Conservation (phyloP, 768 basidiomycete species). For the Epithele typhae region DNA sequence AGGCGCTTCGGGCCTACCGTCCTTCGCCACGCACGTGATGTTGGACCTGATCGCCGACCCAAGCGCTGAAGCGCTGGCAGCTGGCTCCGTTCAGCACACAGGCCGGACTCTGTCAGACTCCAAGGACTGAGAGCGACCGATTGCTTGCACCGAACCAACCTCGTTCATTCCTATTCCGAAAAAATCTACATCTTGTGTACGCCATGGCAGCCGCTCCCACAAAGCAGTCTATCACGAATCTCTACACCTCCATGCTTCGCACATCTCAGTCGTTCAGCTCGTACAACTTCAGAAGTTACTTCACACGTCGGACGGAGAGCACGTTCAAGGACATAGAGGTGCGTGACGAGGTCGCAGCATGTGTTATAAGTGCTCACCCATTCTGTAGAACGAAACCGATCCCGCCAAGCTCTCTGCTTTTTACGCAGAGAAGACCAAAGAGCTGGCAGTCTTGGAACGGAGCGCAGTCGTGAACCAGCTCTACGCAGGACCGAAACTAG, state of each 20-base stretch:
- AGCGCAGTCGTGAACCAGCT: constrained; percentile 84
- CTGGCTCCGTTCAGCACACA: no score
- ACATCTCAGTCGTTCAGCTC: constrained; percentile 83
- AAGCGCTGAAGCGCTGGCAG: no score
- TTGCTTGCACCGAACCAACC: no score
- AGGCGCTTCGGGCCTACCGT: no score
- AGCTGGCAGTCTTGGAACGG: constrained; percentile 73
- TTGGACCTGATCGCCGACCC: no score
- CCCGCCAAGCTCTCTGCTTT: constrained; percentile 52
- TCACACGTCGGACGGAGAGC: constrained; percentile 62
- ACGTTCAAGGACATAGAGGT: constrained; percentile 74
- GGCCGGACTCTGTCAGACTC: no score
- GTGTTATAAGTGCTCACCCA: not conserved
- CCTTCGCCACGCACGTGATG: no score
- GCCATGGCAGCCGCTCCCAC: constrained; percentile 46
- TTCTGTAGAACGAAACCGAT: constrained; percentile 55
- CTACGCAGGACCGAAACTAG: constrained; percentile 83
- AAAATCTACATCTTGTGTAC: no score
- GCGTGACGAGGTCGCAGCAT: constrained; percentile 8
- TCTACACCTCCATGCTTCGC: constrained; percentile 73
- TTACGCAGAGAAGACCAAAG: constrained; percentile 66
- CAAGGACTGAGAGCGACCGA: no score
- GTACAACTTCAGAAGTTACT: constrained; percentile 94
- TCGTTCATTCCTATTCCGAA: no score
- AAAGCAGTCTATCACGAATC: constrained; percentile 57